Base-by-base conservation (phyloP, 2,329 filamentous ascomycete genomes). In the Samsoniella hepiali region DNA sequence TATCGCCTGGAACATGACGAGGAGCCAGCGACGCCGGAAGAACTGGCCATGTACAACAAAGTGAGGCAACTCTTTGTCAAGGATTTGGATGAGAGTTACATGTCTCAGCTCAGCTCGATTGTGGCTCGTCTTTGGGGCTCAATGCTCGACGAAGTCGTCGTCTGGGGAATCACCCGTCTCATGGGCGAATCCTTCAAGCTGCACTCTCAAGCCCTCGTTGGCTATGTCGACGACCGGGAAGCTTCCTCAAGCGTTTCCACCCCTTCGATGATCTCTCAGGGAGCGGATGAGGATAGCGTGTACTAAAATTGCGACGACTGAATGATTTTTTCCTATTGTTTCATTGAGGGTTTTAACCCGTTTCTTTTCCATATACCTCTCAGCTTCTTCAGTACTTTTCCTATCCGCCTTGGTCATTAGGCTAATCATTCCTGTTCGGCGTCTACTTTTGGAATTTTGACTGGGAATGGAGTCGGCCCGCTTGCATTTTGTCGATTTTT, bases 1-100 rank as follows among this genome's bases (percentile, higher is more conserved):
- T 98, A 97, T 82, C 93, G 93, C 79, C 89, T 99, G 82, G 95
- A 99, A 89, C 93, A 98, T 81, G 95, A 99, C 81, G 93, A 96
- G 68, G 94, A 98, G 80, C 88, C 89, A 32, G 90, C 91, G 40
- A 91, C 88, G 36, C 89, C 91, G 69, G 92, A 96, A 72, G 92
- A 97, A 77, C 78, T 90, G 70, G 84, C 82, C 76, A 96, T 96
- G 91, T 96, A 96, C 78, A 91, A 93, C 81, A 96, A 96, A 80
- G 84, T 98, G 66, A 90, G 93, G 69, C 88, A 88, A 75, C 82
- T 98, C 70, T 96, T 96, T 73, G 91, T 95, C 71, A 94, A 96
- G 73, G 93, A 98, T 72, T 87, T 91, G 61, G 89, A 94, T 64
- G 91, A 96, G 72, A 83, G 87, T 31, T 91, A 91, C 75, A 89